Evolutionary conservation across 1,139 yeast genomes (phyloP).

Genomic region (Kodamaea ohmeri): DNA sequence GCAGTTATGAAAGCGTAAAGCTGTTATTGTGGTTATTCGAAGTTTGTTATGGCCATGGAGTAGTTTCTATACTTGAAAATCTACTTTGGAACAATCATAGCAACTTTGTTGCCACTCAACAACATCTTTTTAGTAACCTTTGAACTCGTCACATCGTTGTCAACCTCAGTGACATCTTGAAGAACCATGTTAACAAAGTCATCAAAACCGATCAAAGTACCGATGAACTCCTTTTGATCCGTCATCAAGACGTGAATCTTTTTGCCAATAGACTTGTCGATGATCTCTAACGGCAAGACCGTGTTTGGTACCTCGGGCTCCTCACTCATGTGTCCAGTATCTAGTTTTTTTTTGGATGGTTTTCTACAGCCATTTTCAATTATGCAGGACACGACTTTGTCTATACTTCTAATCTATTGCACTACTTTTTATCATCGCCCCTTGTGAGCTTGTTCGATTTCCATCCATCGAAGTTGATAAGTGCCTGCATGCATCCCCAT

Average conservation of each 20-base stretch:
- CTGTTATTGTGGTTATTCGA: no score
- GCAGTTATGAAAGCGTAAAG: no score
- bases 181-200: conserved; percentile 93
- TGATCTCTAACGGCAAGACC: conserved; percentile 75
- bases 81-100: conserved; percentile 51
- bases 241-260: conserved; percentile 76
- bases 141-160: conserved; percentile 34
- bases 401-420: conserved; percentile 5
- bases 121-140: conserved; percentile 62
- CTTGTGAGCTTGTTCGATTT: conserved; percentile 32
- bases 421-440: conserved; percentile 9
- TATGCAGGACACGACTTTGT: conserved; percentile 7
- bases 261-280: conserved; percentile 84
- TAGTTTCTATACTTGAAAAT: no score
- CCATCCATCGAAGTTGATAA: conserved; percentile 96
- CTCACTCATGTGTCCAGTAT: conserved; percentile 10
- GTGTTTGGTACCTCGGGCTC: conserved; percentile 16
- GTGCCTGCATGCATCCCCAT: conserved; percentile 98
- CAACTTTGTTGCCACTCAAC: conserved; percentile 83
- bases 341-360: background rate
- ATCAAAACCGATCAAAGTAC: conserved; percentile 87
- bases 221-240: conserved; percentile 73
- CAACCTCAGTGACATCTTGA: conserved; percentile 70
- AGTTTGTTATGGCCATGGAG: no score
- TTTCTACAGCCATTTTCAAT: background rate